Evolutionary conservation across 1,284 basidiomycete genomes (phyloP).

Genomic region (Heterobasidion occidentale): DNA sequence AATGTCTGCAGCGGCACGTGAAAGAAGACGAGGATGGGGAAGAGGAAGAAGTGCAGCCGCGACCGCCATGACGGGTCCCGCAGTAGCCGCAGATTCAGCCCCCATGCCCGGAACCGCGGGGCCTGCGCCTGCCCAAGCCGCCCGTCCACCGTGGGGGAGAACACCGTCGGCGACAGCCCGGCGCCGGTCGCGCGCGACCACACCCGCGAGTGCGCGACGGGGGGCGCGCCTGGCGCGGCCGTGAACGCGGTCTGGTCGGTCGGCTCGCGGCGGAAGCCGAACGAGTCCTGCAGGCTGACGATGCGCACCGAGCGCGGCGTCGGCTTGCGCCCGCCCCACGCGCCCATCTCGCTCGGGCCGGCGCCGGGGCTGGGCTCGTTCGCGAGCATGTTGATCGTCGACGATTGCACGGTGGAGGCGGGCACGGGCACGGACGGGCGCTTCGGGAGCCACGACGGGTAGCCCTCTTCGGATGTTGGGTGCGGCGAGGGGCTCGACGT

Average conservation of each 20-base stretch:
- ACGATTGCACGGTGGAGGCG: slow-evolving; percentile 59
- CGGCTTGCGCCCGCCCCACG: slow-evolving; percentile 55
- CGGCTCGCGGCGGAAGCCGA: slow-evolving; percentile 32
- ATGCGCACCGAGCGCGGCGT: slow-evolving; percentile 74
- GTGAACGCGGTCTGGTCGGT: slow-evolving; percentile 44
- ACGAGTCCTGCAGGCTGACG: slow-evolving; percentile 51
- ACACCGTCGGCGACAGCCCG: slow-evolving; percentile 37
- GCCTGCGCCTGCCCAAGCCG: slow-evolving; percentile 31
- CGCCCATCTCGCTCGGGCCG: slow-evolving; percentile 29
- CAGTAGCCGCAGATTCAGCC: slow-evolving; percentile 57
- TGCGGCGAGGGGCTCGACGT: slow-evolving; percentile 17
- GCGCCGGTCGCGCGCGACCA: slow-evolving; percentile 57
- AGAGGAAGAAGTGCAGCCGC: slow-evolving; percentile 56
- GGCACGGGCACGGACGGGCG: slow-evolving; percentile 71
- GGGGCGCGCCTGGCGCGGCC: slow-evolving; percentile 17
- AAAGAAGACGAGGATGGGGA: slow-evolving; percentile 59
- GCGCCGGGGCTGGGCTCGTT: slow-evolving; percentile 21
- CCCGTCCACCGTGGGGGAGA: slow-evolving; percentile 26
- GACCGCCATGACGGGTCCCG: slow-evolving; percentile 48
- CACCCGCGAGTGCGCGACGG: slow-evolving; percentile 24
- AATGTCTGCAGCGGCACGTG: slow-evolving; percentile 71
- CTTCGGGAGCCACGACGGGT: slow-evolving; percentile 74
- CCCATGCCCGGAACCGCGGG: slow-evolving; percentile 57
- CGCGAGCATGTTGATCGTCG: slow-evolving; percentile 27
- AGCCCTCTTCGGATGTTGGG: slow-evolving; percentile 46